Base-by-base conservation (phyloP, 257 asterid genomes). In the Petrea volubilis region DNA sequence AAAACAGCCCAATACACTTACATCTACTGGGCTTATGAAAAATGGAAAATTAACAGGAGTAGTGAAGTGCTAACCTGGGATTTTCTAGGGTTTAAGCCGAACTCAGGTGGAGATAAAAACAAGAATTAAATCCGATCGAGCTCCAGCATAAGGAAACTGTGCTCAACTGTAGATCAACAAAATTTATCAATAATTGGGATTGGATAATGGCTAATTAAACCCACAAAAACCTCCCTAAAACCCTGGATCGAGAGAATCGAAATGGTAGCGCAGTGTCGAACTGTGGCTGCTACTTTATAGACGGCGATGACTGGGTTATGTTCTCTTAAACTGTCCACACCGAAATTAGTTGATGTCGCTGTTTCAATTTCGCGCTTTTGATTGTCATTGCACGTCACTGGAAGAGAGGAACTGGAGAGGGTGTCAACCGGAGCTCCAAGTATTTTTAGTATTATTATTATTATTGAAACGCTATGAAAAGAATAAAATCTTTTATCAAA, bases 51-150 rank as follows among this genome's bases (percentile, higher is more conserved):
- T 3, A 13, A 3, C 50, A 27, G 38, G 43, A 43, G 25, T 21
- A 21, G 28, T 18, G 57, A 47, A 56, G 68, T 27, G 31, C 76
- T 67, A 31, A 74, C 80, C 83, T 41, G 69, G 59, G 52, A 64
- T 57, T 51, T 27, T 70, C 72, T 66, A 75, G 83, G 79, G 80
- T 74, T 74, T 63, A 64, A 62, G 57, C 47, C 7, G 46, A 33
- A 27, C 64, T 27, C 49, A 21, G 50, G 6, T 17, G 52, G 27
- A 34, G 36, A 28, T n/a, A n/a, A 17, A 64, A 55, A 21, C 29
- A 0, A 33, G 10, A 53, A 36, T 59, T 43, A 43, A 47, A 46
- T 27, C 61, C 59, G 23, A 69, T 56, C 50, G 60, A 64, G 70
- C 71, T 59, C 74, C 78, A 20, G 71, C 72, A 60, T 11, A 24